Evolutionary conservation across 2,329 filamentous ascomycete species (phyloP).

Genomic region (Dendryphion nanum): DNA sequence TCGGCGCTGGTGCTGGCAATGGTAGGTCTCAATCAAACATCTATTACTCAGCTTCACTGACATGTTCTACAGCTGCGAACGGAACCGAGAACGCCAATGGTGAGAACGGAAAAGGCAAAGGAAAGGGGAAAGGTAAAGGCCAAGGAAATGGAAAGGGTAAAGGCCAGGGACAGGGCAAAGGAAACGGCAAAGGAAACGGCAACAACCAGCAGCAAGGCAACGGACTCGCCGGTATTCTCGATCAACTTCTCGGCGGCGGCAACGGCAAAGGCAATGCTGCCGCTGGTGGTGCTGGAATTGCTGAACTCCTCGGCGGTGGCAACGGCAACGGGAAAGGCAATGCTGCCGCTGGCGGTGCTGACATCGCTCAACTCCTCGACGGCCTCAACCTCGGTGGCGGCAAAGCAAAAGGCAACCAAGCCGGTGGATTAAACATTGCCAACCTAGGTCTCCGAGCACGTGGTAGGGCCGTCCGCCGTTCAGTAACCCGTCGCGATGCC

Average conservation of each 20-base stretch:
- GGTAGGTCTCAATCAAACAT: too few species aligned
- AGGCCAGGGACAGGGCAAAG: not conserved
- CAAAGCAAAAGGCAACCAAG: not conserved
- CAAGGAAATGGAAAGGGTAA: not conserved
- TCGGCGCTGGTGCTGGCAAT: too few species aligned
- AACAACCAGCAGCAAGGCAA: not conserved
- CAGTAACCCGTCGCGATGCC: not conserved
- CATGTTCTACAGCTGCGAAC: too few species aligned
- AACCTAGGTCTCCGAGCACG: not conserved
- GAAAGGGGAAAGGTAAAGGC: too few species aligned
- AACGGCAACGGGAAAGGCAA: not conserved
- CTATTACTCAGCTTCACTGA: too few species aligned
- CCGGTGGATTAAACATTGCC: not conserved
- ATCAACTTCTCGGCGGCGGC: not conserved
- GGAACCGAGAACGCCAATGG: too few species aligned
- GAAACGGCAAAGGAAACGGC: not conserved
- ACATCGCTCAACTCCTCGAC: not conserved
- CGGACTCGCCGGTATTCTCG: not conserved
- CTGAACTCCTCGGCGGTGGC: not conserved
- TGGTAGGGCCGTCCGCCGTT: not conserved
- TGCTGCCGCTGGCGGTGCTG: not conserved
- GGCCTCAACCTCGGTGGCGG: not conserved
- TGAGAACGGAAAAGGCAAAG: too few species aligned
- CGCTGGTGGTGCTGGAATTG: not conserved
- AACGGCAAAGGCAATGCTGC: not conserved